Percentiles rank a stretch among this genome's conserved stretches.
Evolutionary conservation across 805 yeast species (phyloP).

Genomic region (Wickerhamomyces subpelliculosus): DNA sequence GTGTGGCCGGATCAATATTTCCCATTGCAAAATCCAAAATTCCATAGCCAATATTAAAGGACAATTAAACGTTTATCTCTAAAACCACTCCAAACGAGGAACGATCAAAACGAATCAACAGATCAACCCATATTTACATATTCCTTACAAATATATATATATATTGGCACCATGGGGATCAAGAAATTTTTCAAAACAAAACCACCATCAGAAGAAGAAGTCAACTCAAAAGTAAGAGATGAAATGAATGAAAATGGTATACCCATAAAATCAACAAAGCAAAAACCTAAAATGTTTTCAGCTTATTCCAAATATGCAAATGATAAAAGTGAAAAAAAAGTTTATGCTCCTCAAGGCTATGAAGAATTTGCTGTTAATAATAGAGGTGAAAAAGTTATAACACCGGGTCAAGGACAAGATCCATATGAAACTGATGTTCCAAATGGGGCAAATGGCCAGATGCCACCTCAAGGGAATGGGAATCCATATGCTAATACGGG

Average conservation of each 20-base stretch:
- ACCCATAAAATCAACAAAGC: conserved; percentile 28
- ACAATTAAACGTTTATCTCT: no score
- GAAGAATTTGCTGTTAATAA: conserved; percentile 21
- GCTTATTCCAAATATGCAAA: conserved; percentile 43
- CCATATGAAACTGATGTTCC: not conserved
- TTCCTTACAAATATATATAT: not conserved
- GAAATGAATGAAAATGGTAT: conserved; percentile 37
- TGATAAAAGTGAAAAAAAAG: conserved; percentile 28
- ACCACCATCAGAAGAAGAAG: conserved; percentile 40
- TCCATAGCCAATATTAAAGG: no score
- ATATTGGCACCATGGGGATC: conserved; percentile 39
- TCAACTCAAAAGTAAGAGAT: conserved; percentile 33
- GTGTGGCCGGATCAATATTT: no score
- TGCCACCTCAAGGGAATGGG: not conserved
- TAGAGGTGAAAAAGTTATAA: conserved; percentile 5
- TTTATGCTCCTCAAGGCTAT: conserved; percentile 34
- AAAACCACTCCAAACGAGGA: no score
- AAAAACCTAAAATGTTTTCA: conserved; percentile 35
- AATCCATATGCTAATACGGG: not conserved
- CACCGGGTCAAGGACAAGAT: not conserved
- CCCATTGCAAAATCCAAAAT: no score
- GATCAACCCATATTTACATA: not conserved
- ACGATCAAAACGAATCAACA: no score
- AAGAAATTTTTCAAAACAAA: conserved; percentile 38
- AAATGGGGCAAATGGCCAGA: no score